Evolutionary conservation across 108 stramenopile species (phyloP).

Genomic region (Cyclotella distinguenda): DNA sequence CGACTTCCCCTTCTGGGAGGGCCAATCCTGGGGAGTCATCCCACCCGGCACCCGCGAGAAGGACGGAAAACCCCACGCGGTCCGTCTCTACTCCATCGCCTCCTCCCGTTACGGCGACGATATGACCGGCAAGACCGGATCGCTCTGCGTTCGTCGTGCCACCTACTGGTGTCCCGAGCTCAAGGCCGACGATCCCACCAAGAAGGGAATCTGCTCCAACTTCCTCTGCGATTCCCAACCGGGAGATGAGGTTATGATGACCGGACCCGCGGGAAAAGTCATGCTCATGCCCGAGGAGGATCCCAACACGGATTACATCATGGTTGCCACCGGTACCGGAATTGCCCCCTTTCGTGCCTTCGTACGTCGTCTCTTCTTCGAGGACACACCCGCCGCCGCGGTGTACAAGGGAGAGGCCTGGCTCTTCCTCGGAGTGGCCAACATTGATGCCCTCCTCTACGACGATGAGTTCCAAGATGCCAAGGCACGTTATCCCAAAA

Average conservation of each 20-base stretch:
- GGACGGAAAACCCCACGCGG: constrained; percentile 96
- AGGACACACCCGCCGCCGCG: constrained; percentile 89
- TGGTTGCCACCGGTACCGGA: constrained; percentile 98
- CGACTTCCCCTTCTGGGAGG: constrained; percentile 98
- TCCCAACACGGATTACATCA: constrained; percentile 93
- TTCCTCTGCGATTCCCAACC: constrained; percentile 94
- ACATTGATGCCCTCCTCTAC: constrained; percentile 94
- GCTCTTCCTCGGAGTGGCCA: constrained; percentile 98
- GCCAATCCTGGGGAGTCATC: constrained; percentile 97
- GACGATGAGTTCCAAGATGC: constrained; percentile 96
- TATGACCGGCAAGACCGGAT: constrained; percentile 95
- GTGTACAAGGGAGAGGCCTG: constrained; percentile 95
- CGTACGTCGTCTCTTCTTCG: constrained; percentile 93
- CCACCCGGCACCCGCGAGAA: constrained; percentile 91
- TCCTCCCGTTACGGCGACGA: constrained; percentile 97
- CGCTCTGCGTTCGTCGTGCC: constrained; percentile 96
- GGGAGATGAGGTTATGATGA: constrained; percentile 88
- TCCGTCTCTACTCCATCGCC: constrained; percentile 97
- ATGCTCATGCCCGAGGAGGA: constrained; percentile 98
- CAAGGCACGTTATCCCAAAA: constrained; percentile 77
- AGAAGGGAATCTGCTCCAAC: constrained; percentile 99
- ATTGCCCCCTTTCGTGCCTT: constrained; percentile 98
- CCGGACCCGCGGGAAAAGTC: constrained; percentile 96
- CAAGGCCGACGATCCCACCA: constrained; percentile 94
- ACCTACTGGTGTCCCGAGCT: constrained; percentile 94